Evolutionary conservation across 768 basidiomycete genomes (phyloP).

Genomic region (Coprinopsis marcescibilis): DNA sequence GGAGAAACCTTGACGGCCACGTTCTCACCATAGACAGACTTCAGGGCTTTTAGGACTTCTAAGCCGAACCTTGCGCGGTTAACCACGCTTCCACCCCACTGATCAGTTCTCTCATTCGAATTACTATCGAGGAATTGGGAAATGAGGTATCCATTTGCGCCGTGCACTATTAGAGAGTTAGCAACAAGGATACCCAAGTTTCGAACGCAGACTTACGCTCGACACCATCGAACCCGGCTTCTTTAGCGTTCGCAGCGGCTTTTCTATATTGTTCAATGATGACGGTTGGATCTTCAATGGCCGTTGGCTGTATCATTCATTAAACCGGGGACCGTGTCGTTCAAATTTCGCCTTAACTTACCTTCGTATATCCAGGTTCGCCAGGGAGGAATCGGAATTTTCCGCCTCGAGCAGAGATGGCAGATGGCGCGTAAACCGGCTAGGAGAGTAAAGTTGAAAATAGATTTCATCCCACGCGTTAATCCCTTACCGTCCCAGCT

Average conservation of each 20-base stretch:
- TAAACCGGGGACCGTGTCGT: neutral
- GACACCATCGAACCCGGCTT: slow-evolving; percentile 52
- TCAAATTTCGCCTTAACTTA: slow-evolving; percentile 15
- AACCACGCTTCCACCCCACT: slow-evolving; percentile 65
- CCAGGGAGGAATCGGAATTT: slow-evolving; percentile 35
- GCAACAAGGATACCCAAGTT: neutral
- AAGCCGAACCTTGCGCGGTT: slow-evolving; percentile 42
- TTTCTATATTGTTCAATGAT: slow-evolving; percentile 32
- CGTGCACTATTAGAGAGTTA: slow-evolving; percentile 35
- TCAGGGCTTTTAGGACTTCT: neutral
- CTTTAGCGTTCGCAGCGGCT: neutral
- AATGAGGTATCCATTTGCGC: slow-evolving; percentile 58
- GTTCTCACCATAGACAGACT: slow-evolving; percentile 45
- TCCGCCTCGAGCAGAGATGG: slow-evolving; percentile 35
- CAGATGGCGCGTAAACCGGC: slow-evolving; percentile 43
- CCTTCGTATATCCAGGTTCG: slow-evolving; percentile 32
- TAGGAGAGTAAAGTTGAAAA: neutral
- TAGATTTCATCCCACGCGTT: neutral
- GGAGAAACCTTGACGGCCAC: slow-evolving; percentile 25
- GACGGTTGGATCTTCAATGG: slow-evolving; percentile 34
- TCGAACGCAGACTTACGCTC: slow-evolving; percentile 32
- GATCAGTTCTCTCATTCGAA: slow-evolving; percentile 56
- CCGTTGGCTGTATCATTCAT: slow-evolving; percentile 26
- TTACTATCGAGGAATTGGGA: slow-evolving; percentile 53
- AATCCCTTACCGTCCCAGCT: slow-evolving; percentile 19